Conservation (phyloP, 352 stramenopile genomes). For the Phytopythium boreale region DNA sequence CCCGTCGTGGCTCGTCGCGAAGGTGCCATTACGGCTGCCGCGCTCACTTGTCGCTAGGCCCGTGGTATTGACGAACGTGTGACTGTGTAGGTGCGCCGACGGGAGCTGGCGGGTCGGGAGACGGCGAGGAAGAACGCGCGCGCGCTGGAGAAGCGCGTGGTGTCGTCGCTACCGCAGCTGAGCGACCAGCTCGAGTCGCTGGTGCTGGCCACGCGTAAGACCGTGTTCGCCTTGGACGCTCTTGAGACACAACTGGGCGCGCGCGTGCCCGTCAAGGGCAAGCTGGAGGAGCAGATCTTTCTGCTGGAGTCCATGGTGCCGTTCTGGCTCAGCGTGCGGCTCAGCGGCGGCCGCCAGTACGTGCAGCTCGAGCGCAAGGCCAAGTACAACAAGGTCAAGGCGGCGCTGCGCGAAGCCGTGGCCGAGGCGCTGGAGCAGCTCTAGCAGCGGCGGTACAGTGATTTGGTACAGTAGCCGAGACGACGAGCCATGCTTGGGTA, state of each 20-base stretch:
- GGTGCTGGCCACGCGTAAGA: conserved; percentile 61
- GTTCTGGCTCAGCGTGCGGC: conserved; percentile 71
- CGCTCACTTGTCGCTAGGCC: not conserved
- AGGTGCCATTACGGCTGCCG: conserved; percentile 24
- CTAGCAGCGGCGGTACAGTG: not conserved
- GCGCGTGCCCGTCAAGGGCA: conserved; percentile 45
- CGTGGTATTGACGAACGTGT: not conserved
- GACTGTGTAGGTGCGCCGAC: conserved; percentile 36
- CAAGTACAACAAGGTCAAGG: conserved; percentile 76
- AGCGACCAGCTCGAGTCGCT: conserved; percentile 75
- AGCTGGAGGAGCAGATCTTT: conserved; percentile 67
- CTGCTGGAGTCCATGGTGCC: conserved; percentile 65
- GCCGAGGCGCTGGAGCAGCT: conserved; percentile 10
- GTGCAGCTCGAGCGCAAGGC: conserved; percentile 46
- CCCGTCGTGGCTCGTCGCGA: conserved; percentile 73
- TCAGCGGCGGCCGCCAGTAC: conserved; percentile 62
- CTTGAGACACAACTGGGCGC: conserved; percentile 40
- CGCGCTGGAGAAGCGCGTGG: conserved; percentile 36
- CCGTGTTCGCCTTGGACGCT: conserved; percentile 47
- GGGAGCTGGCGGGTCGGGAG: conserved; percentile 44
- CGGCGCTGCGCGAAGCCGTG: conserved; percentile 47
- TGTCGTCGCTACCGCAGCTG: conserved; percentile 65
- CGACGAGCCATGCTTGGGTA: too few relatives aligned
- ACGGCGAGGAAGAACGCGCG: conserved; percentile 41
- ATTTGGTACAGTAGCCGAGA: too few relatives aligned